These are phyloP conservation scores for Fusarium chaquense DNA, from an alignment of 2,329 filamentous ascomycete genomes.

Conservation along the genomic window DNA sequence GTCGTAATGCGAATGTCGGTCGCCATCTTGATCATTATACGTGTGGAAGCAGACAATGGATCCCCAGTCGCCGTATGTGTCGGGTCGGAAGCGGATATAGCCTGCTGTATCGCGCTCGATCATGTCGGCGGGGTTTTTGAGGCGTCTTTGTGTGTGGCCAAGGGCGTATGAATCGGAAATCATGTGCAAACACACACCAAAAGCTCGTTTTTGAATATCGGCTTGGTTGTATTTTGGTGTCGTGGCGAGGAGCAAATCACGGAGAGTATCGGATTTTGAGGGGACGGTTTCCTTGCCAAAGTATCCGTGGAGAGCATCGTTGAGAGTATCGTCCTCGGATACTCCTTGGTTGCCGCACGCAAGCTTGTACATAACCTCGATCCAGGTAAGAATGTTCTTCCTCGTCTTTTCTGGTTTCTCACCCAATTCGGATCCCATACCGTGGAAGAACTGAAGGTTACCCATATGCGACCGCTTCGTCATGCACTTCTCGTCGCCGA, in stretches of 20 bases:
- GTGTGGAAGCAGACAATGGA: constrained; percentile 28
- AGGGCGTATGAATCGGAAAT: constrained; percentile 37
- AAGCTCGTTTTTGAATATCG: constrained; percentile 18
- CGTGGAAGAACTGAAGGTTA: constrained; percentile 35
- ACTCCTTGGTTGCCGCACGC: constrained; percentile 21
- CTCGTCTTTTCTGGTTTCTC: constrained; percentile 27
- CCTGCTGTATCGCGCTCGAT: constrained; percentile 20
- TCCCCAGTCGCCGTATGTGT: constrained; percentile 23
- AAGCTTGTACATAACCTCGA: constrained; percentile 40
- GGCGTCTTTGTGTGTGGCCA: constrained; percentile 23
- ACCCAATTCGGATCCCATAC: constrained; percentile 21
- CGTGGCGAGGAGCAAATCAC: constrained; percentile 27
- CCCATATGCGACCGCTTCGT: constrained; percentile 32
- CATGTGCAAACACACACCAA: constrained; percentile 31
- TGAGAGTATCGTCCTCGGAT: not conserved
- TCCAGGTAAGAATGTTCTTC: constrained; percentile 16
- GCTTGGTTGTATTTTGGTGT: constrained; percentile 26
- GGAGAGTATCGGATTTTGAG: not conserved
- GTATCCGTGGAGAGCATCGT: not conserved
- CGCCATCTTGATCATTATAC: constrained; percentile 22
- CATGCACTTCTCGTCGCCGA: constrained; percentile 31
- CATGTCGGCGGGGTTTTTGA: constrained; percentile 16
- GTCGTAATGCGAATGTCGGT: constrained; percentile 27
- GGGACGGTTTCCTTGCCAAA: constrained; percentile 20
- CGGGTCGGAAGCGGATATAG: constrained; percentile 26